A percentile compares a stretch with the other conserved stretches of the same genome.
Conservation (phyloP, 371 early-diverging fungal genomes). For the Entomophthora muscae region DNA sequence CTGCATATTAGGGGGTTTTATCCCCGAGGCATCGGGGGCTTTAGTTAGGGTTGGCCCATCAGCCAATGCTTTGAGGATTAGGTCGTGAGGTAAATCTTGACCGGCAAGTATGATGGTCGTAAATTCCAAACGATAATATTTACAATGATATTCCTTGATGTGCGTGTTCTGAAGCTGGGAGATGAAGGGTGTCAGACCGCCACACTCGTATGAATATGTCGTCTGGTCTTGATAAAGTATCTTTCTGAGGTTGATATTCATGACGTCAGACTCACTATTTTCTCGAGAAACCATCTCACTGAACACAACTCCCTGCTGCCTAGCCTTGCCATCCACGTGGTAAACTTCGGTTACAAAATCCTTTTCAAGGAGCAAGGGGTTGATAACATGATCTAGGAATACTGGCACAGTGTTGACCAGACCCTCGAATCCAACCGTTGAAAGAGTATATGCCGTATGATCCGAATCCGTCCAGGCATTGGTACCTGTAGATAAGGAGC, state of each 20-base stretch:
- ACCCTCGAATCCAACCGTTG: slow-evolving; percentile 37
- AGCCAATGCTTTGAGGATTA: slow-evolving; percentile 18
- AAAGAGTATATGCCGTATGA: slow-evolving; percentile 51
- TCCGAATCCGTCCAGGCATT: slow-evolving; percentile 44
- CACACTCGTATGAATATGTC: slow-evolving; percentile 47
- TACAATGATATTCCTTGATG: slow-evolving; percentile 45
- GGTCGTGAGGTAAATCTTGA: slow-evolving; percentile 21
- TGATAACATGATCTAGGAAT: slow-evolving; percentile 54
- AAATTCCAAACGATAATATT: slow-evolving; percentile 41
- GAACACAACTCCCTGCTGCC: slow-evolving; percentile 60
- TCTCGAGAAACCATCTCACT: slow-evolving; percentile 63
- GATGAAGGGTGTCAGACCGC: slow-evolving; percentile 54
- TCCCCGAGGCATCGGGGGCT: slow-evolving; percentile 12
- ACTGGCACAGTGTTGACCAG: slow-evolving; percentile 33
- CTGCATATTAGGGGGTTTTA: slow-evolving; percentile 18
- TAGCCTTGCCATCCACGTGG: slow-evolving; percentile 39
- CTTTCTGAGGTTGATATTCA: slow-evolving; percentile 21
- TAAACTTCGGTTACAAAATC: slow-evolving; percentile 54
- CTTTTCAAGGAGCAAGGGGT: slow-evolving; percentile 39
- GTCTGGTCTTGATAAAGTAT: slow-evolving; percentile 24
- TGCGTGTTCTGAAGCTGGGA: slow-evolving; percentile 38
- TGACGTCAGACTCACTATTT: slow-evolving; percentile 38
- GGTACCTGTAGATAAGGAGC: slow-evolving; percentile 49
- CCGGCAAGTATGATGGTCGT: slow-evolving; percentile 38
- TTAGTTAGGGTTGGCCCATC: slow-evolving; percentile 4